Percentiles rank a stretch among this genome's conserved stretches.
phyloP scores from a whole-genome alignment of 169 alveolate species.

The Condylostoma magnum region DNA sequence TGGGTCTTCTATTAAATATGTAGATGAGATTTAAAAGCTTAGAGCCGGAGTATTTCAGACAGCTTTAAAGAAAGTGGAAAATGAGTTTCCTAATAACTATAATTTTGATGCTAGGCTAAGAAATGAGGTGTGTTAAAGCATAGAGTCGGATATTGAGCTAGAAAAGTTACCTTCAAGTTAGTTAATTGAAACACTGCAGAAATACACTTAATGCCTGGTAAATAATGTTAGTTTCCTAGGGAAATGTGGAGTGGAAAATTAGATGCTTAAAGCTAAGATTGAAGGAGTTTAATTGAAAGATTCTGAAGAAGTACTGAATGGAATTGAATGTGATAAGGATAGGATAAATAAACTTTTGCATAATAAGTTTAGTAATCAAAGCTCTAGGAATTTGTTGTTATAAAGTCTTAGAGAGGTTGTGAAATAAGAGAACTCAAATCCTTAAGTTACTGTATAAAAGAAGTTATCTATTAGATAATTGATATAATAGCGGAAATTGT shows the following conservation, averaged over 20 bases:
- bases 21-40: neutral
- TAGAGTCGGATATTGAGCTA: neutral
- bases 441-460: no score
- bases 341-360: neutral
- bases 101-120: neutral
- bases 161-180: neutral
- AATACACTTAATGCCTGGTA: conserved; percentile 1
- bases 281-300: neutral
- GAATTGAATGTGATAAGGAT: neutral
- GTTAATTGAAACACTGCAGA: neutral
- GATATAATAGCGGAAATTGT: no score
- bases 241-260: neutral
- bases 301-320: neutral
- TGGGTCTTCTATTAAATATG: conserved; percentile 2
- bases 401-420: neutral
- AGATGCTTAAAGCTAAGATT: neutral
- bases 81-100: neutral
- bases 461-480: no score
- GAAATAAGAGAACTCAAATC: neutral
- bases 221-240: conserved; percentile 13
- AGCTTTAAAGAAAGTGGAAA: neutral
- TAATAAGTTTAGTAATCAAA: neutral
- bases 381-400: neutral
- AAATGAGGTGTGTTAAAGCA: conserved; percentile 1
- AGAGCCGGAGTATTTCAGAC: neutral